Conservation (phyloP, 441 rosid species). For the Heliophila coronopifolia region DNA sequence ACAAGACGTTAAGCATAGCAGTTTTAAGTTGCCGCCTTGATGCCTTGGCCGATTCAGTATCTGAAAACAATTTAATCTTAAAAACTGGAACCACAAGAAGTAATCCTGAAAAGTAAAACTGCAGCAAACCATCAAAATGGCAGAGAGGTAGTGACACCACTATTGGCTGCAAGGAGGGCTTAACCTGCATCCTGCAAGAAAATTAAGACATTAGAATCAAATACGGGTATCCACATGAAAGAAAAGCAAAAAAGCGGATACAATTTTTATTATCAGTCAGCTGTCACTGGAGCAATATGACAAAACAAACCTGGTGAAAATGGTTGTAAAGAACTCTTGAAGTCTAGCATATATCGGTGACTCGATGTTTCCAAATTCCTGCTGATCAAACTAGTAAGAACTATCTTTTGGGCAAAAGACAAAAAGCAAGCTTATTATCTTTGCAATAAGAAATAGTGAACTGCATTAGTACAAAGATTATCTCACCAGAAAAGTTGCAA, state of each 20-base stretch:
- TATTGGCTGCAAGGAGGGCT: constrained; percentile 56
- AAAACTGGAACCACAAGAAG: constrained; percentile 3
- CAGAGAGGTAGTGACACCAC: constrained; percentile 75
- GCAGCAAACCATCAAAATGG: constrained; percentile 77
- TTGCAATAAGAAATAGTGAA: neutral
- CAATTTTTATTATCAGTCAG: neutral
- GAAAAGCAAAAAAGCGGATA: neutral
- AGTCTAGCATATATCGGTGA: constrained; percentile 71
- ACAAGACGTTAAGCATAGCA: constrained; percentile 57
- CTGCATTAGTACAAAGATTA: constrained; percentile 1
- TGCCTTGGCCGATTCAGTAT: constrained; percentile 84
- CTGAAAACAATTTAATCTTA: constrained; percentile 30
- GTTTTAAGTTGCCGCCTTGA: constrained; percentile 83
- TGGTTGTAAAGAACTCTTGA: constrained; percentile 56
- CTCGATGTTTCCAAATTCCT: constrained; percentile 93
- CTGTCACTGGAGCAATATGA: neutral
- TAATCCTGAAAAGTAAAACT: constrained; percentile 5
- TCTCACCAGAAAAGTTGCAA: constrained; percentile 77
- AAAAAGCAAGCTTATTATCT: constrained; percentile 1
- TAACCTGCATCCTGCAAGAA: constrained; percentile 74
- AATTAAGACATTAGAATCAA: constrained; percentile 2
- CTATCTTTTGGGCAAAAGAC: constrained; percentile 17
- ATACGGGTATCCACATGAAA: neutral
- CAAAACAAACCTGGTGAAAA: constrained; percentile 54
- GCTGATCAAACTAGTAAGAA: constrained; percentile 29